Base-by-base conservation (phyloP, 2,329 filamentous ascomycete genomes). In the Rosellinia necatrix region DNA sequence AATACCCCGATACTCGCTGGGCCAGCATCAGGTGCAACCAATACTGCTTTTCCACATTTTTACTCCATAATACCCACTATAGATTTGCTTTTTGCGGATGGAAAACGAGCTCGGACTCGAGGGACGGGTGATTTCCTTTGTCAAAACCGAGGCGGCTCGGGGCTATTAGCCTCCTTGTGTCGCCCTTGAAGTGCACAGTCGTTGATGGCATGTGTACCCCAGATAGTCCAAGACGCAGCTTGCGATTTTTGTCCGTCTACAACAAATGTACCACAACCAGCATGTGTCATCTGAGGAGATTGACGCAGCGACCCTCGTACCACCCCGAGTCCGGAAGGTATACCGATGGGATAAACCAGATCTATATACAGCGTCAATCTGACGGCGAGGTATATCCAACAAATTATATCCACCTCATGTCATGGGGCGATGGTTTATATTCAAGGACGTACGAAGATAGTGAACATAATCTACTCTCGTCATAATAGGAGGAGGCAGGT, bases 31-130 rank as follows among this genome's bases (percentile, higher is more conserved):
- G 49, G 58, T 47, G 49, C 50, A 52, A 58, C 50, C 21, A 49
- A 56, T 58, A 62, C 61, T 54, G 61, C 64, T 57, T 67, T 67
- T 66, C 61, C 58, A 44, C 60, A 57, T 60, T 64, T n/a, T 61
- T 62, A 59, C 66, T 67, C 58, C 54, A 69, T 64, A 71, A 71
- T 71, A 71, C 69, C 70, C 68, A 63, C 52, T 69, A 71, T 71
- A 70, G 68, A 70, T 60, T 66, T 67, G 64, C 55, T 68, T 70
- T 59, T 63, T 37, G 58, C 61, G 61, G 58, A 61, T 63, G 64
- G 50, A 68, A 66, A 62, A 64, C 58, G 63, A 67, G 66, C 60
- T 49, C 41, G 60, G 58, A 56, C 42, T 62, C 64, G 59, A 42
- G 49, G 38, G 59, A 55, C 62, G 50, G 62, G 66, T 59, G 63